Evolutionary conservation across 306 rosid genomes (phyloP).

Genomic region (Ochetophila trinervis): DNA sequence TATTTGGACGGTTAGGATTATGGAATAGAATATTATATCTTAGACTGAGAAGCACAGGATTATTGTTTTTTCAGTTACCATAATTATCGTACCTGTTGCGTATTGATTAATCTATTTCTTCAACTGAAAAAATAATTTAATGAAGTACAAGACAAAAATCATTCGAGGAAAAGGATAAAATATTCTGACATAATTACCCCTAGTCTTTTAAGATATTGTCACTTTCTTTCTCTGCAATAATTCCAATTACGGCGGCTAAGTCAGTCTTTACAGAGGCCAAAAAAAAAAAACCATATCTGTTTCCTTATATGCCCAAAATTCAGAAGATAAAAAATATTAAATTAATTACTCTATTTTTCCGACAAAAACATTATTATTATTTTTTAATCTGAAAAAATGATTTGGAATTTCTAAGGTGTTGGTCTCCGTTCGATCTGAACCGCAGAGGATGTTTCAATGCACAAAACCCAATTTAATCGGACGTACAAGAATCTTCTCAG

Average conservation of each 20-base stretch:
- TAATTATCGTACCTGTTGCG: conserved; percentile 1
- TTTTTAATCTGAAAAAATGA: too few relatives aligned
- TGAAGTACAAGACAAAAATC: background rate
- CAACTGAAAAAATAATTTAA: conserved; percentile 5
- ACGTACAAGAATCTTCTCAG: conserved; percentile 19
- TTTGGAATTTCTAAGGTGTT: background rate
- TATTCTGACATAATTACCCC: conserved; percentile 18
- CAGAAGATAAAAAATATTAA: too few relatives aligned
- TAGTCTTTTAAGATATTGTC: background rate
- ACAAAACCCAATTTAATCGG: background rate
- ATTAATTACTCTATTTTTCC: too few relatives aligned
- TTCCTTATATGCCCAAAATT: background rate
- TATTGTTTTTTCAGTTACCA: background rate
- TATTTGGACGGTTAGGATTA: background rate
- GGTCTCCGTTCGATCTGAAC: conserved; percentile 6
- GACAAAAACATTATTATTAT: too few relatives aligned
- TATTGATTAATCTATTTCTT: background rate
- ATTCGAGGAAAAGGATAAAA: background rate
- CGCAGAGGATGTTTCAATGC: background rate
- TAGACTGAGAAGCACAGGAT: background rate
- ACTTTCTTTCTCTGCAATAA: background rate
- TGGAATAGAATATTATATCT: background rate
- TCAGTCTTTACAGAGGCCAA: background rate
- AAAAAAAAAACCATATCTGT: background rate
- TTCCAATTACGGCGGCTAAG: background rate